phyloP scores from a whole-genome alignment of 2,329 filamentous ascomycete genomes.

The Penicillium sp. region DNA sequence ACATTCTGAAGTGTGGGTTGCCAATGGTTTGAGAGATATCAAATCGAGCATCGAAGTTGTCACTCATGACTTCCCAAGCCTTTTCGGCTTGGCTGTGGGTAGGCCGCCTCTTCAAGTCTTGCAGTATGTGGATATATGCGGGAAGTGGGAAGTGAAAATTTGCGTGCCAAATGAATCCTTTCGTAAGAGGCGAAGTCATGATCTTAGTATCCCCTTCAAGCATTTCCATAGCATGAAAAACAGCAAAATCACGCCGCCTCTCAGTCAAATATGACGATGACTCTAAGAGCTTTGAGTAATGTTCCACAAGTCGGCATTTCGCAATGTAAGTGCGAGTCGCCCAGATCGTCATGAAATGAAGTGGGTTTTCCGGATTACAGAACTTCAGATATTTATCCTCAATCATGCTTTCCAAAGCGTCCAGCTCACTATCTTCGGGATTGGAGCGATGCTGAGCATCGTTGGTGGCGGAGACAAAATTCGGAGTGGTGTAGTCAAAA shows the following conservation, averaged over 20 bases:
- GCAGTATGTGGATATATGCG: conserved; percentile 46
- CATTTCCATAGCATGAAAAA: conserved; percentile 34
- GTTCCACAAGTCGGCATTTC: conserved; percentile 49
- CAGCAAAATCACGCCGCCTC: conserved; percentile 26
- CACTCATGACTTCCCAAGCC: conserved; percentile 46
- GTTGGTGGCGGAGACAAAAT: conserved; percentile 32
- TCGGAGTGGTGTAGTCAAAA: conserved; percentile 47
- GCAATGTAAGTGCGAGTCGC: conserved; percentile 45
- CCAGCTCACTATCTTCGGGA: conserved; percentile 29
- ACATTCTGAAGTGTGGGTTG: conserved; percentile 27
- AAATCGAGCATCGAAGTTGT: conserved; percentile 43
- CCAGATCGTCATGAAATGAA: conserved; percentile 50
- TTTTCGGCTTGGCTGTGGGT: conserved; percentile 28
- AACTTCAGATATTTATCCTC: conserved; percentile 47
- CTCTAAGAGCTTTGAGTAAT: conserved; percentile 36
- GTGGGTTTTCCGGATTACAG: conserved; percentile 40
- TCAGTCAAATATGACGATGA: conserved; percentile 25
- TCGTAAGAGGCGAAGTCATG: conserved; percentile 40
- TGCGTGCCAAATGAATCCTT: conserved; percentile 43
- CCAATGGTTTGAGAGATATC: background rate
- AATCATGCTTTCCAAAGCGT: conserved; percentile 38
- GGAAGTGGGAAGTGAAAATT: conserved; percentile 48
- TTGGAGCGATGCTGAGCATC: conserved; percentile 9
- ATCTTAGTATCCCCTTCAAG: conserved; percentile 48
- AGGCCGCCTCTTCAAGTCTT: conserved; percentile 42